These are phyloP conservation scores for Daedalea quercina DNA, from an alignment of 768 basidiomycete species.

Conservation along the genomic window DNA sequence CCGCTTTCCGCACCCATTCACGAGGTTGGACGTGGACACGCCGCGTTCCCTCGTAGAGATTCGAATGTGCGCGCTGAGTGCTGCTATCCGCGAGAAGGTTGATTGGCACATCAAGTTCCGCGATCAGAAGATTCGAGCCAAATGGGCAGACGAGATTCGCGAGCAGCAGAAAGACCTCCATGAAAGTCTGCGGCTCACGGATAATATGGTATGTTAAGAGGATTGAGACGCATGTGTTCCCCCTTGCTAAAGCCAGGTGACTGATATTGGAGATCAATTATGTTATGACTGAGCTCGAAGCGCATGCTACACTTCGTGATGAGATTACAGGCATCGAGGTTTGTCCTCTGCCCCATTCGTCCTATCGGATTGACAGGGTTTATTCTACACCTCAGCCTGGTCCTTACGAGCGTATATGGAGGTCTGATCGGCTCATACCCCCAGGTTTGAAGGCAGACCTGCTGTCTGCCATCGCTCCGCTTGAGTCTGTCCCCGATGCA, in stretches of 20 bases:
- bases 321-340: constrained; percentile 8
- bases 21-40: background rate
- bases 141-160: constrained; percentile 11
- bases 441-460: background rate
- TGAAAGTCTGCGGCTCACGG: constrained; percentile 3
- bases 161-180: constrained; percentile 8
- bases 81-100: constrained; percentile 7
- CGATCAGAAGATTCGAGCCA: constrained; percentile 4
- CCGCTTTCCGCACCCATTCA: background rate
- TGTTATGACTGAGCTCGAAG: constrained; percentile 8
- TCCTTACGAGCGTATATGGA: background rate
- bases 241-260: background rate
- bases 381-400: background rate
- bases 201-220: background rate
- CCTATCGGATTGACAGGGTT: background rate
- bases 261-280: constrained; percentile 3
- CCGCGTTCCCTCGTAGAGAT: constrained; percentile 6
- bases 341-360: background rate
- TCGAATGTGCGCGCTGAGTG: constrained; percentile 4
- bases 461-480: constrained; percentile 4
- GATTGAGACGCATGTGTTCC: background rate
- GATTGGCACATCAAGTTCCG: constrained; percentile 15
- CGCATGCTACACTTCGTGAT: constrained; percentile 6
- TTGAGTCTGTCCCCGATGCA: constrained; percentile 31
- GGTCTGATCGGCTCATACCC: background rate